Conservation (phyloP, 495 filamentous ascomycete genomes). For the Aspergillus diversus region DNA sequence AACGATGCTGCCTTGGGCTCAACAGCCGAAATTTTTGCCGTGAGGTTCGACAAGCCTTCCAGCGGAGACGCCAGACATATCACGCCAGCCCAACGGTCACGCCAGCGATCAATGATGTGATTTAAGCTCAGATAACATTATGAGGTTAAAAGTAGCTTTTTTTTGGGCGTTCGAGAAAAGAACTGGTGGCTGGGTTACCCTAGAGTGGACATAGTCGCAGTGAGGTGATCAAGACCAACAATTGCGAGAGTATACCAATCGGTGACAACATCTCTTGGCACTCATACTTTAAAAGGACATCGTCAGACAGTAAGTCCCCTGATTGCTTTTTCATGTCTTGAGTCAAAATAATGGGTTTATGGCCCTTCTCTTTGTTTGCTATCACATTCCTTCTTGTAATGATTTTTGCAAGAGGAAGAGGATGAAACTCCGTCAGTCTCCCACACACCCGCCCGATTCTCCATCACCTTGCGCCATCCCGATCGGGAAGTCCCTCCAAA, state of each 20-base stretch:
- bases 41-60: slow-evolving; percentile 18
- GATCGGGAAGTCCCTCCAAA: too few relatives aligned
- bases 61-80: slow-evolving; percentile 21
- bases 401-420: background rate
- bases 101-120: slow-evolving; percentile 12
- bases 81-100: slow-evolving; percentile 21
- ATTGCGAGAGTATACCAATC: slow-evolving; percentile 36
- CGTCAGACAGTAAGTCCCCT: background rate
- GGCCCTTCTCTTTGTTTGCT: background rate
- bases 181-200: slow-evolving; percentile 17
- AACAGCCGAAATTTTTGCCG: slow-evolving; percentile 41
- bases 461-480: too few relatives aligned
- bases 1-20: slow-evolving; percentile 16
- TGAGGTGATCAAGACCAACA: slow-evolving; percentile 43
- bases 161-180: slow-evolving; percentile 12
- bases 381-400: background rate
- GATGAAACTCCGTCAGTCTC: background rate
- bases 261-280: slow-evolving; percentile 39
- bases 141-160: slow-evolving; percentile 23
- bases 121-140: slow-evolving; percentile 32
- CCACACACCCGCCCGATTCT: background rate
- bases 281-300: slow-evolving; percentile 25
- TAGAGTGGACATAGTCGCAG: slow-evolving; percentile 20
- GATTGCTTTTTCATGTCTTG: background rate
- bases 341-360: background rate